Base-by-base conservation (phyloP, 495 filamentous ascomycete genomes). In the Annulohypoxylon bovei region DNA sequence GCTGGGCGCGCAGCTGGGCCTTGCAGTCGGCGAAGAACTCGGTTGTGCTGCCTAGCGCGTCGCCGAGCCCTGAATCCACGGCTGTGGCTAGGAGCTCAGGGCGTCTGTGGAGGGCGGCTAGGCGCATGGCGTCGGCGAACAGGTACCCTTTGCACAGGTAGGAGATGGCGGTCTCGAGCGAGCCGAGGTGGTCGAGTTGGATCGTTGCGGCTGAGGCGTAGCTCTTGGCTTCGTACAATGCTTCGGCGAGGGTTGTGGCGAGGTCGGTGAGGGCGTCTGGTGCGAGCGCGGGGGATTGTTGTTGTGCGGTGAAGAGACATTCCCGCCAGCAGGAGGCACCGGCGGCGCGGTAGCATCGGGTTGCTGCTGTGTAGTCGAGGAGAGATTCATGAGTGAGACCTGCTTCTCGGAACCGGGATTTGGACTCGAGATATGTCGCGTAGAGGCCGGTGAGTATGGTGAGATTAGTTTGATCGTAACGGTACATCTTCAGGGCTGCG, bases 11-110 rank as follows among this genome's bases (percentile, higher is more conserved):
- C 4, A 98, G 83, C 72, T 99, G 95, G 5, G 81, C 84, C 78
- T 91, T 92, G 85, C 94, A 98, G 74, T 99, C 95, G 1, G 94
- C 92, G 22, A 99, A 85, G 20, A 98, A 87, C 75, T 98, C 95
- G 1, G 93, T 97, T 76, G 88, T 91, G 37, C 85, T 83, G 9
- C 90, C 91, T 67, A 93, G 87, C 4, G 88, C 87, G 57, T 98
- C 94, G 3, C 87, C 86, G 9, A 99, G 86, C 2, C 91, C 92
- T 0, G 85, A 74, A 79, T 99, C 94, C 32, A 96, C 84, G 49
- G 82, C 81, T 0, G 72, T 66, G n/a, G 79, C 74, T 6, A 89
- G 75, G 4, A 89, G 77, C n/a, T 85, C 81, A 0, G 79, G 77
- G 9, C 79, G 76, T 47, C 65, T 64, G 42, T 81, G 81, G 0